These are phyloP conservation scores for Ceratobasidium theobromae DNA, from an alignment of 1,284 basidiomycete genomes.

Conservation along the genomic window DNA sequence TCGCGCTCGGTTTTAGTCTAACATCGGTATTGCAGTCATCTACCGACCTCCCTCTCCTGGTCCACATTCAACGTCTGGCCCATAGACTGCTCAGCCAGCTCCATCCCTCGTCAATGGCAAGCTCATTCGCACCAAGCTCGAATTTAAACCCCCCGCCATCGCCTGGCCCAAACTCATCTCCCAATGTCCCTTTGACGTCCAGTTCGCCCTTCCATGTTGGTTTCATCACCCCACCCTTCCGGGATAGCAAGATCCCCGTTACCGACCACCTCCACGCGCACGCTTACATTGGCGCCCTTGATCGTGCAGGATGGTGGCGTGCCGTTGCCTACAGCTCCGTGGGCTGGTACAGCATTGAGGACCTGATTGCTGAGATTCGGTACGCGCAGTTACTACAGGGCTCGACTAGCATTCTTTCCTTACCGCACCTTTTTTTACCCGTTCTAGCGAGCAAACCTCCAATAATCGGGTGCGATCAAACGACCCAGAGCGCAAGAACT, in stretches of 20 bases:
- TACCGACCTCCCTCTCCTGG: constrained; percentile 69
- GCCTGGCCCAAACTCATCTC: constrained; percentile 25
- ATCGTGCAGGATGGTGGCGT: constrained; percentile 71
- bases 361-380: constrained; percentile 78
- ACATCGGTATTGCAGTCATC: constrained; percentile 55
- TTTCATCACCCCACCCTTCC: constrained; percentile 73
- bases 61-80: constrained; percentile 60
- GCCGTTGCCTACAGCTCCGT: constrained; percentile 62
- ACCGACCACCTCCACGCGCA: constrained; percentile 75
- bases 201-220: constrained; percentile 55
- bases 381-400: constrained; percentile 44
- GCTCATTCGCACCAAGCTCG: constrained; percentile 40
- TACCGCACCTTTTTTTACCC: neutral
- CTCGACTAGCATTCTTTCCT: constrained; percentile 2
- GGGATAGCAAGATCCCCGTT: constrained; percentile 70
- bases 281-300: constrained; percentile 63
- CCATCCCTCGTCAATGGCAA: constrained; percentile 42
- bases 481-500: constrained; percentile 49
- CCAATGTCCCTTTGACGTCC: constrained; percentile 36
- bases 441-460: constrained; percentile 61
- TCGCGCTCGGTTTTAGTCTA: neutral
- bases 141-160: constrained; percentile 38
- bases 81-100: constrained; percentile 56
- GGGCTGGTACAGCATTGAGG: constrained; percentile 73
- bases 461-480: constrained; percentile 75